A percentile compares a stretch with the other conserved stretches of the same genome.
phyloP scores from a whole-genome alignment of 2,329 filamentous ascomycete genomes.

The Phialocephala sp. region DNA sequence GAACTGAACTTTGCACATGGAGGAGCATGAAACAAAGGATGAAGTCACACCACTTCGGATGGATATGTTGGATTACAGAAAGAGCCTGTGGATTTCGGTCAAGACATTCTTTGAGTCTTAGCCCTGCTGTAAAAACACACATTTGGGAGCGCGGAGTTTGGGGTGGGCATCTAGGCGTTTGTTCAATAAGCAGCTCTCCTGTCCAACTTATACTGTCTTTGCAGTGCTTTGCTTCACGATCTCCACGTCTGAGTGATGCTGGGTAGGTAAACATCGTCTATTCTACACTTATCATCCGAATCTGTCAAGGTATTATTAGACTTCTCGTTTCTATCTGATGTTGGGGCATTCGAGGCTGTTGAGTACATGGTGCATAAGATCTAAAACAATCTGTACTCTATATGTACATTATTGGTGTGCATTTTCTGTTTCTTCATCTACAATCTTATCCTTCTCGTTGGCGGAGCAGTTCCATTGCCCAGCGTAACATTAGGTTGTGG shows the following conservation, averaged over 20 bases:
- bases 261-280: no score
- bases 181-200: constrained; percentile 33
- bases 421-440: constrained; percentile 2
- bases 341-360: no score
- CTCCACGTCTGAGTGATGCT: no score
- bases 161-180: constrained; percentile 29
- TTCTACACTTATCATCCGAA: no score
- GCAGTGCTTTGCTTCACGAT: neutral
- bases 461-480: constrained; percentile 31
- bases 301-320: no score
- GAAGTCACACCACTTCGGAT: constrained; percentile 6
- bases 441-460: constrained; percentile 14
- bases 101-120: constrained; percentile 17
- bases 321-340: no score
- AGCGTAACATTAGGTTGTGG: constrained; percentile 27
- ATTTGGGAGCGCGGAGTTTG: constrained; percentile 40
- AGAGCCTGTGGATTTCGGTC: constrained; percentile 5
- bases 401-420: neutral
- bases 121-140: constrained; percentile 34
- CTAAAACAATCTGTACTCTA: no score
- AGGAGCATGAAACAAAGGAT: constrained; percentile 23
- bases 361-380: no score
- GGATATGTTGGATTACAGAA: constrained; percentile 9
- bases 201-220: constrained; percentile 20
- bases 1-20: constrained; percentile 34